A percentile compares a stretch with the other conserved stretches of the same genome.
phyloP scores from a whole-genome alignment of 2,329 filamentous ascomycete species.

The Pezicula rhizophila region DNA sequence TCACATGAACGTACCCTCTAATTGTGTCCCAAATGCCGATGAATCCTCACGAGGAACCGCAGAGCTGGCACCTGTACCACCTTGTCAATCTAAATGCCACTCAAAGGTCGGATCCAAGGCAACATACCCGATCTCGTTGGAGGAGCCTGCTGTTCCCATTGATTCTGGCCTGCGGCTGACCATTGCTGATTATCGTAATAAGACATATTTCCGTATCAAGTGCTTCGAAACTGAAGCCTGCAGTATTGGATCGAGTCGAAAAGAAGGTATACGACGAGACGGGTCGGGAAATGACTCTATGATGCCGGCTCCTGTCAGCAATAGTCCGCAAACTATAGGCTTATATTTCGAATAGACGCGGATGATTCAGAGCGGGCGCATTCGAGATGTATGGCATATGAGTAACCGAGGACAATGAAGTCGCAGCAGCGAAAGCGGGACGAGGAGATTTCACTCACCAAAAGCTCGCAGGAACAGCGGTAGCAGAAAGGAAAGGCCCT shows the following conservation, averaged over 20 bases:
- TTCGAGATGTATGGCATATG: slow-evolving; percentile 8
- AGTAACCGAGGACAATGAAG: slow-evolving; percentile 18
- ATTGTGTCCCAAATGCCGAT: slow-evolving; percentile 76
- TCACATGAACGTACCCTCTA: slow-evolving; percentile 66
- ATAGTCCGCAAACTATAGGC: background rate
- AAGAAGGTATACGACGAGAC: slow-evolving; percentile 28
- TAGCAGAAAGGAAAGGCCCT: slow-evolving; percentile 21
- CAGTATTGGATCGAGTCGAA: slow-evolving; percentile 21
- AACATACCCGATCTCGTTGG: slow-evolving; percentile 65
- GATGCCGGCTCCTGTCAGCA: slow-evolving; percentile 1
- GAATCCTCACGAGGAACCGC: slow-evolving; percentile 69
- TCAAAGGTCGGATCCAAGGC: slow-evolving; percentile 3
- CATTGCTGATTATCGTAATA: slow-evolving; percentile 66
- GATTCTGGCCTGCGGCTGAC: slow-evolving; percentile 52
- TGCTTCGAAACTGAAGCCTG: slow-evolving; percentile 27
- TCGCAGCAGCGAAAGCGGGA: slow-evolving; percentile 13
- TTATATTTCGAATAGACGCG: too few species aligned
- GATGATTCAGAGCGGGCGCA: background rate
- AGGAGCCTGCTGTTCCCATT: slow-evolving; percentile 68
- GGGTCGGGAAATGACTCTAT: slow-evolving; percentile 18
- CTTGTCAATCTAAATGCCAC: slow-evolving; percentile 17
- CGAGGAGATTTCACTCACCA: slow-evolving; percentile 17
- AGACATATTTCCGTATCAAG: slow-evolving; percentile 43
- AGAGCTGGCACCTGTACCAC: slow-evolving; percentile 62
- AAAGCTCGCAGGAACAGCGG: slow-evolving; percentile 10